These are phyloP conservation scores for Hypsizygus ulmarius DNA, from an alignment of 1,284 basidiomycete genomes.

Conservation along the genomic window DNA sequence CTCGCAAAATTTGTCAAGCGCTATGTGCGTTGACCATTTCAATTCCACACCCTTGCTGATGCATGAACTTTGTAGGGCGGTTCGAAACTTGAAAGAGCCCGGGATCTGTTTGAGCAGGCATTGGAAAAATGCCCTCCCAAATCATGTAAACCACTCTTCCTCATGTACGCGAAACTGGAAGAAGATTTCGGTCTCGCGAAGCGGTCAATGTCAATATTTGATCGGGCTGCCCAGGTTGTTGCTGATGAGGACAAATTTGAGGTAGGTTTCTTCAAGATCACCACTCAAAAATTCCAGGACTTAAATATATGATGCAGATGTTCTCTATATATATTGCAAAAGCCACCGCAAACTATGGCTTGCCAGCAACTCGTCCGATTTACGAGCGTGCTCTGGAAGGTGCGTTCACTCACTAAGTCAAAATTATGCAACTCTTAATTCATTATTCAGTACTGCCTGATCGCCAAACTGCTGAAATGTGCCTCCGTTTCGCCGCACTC, in stretches of 20 bases:
- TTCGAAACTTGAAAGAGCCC: constrained; percentile 88
- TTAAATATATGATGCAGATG: constrained; percentile 57
- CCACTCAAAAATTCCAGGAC: not conserved
- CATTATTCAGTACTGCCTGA: constrained; percentile 73
- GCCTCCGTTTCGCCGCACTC: constrained; percentile 90
- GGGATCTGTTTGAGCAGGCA: constrained; percentile 98
- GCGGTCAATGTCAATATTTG: constrained; percentile 94
- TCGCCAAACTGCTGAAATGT: constrained; percentile 96
- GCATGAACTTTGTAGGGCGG: constrained; percentile 61
- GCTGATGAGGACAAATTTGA: constrained; percentile 93
- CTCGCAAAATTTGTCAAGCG: constrained; percentile 96
- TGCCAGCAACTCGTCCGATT: constrained; percentile 94
- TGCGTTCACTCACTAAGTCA: constrained; percentile 16
- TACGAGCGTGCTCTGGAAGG: constrained; percentile 95
- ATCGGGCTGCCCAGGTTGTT: constrained; percentile 87
- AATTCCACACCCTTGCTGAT: not conserved
- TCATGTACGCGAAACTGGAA: constrained; percentile 94
- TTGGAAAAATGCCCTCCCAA: constrained; percentile 95
- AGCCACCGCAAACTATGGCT: constrained; percentile 91
- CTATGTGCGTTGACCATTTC: constrained; percentile 61
- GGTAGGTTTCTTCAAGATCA: constrained; percentile 43
- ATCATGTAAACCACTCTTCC: constrained; percentile 91
- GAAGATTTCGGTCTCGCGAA: constrained; percentile 96
- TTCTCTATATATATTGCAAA: constrained; percentile 98
- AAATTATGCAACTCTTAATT: not conserved